These are phyloP conservation scores for Nothophoma quercina DNA, from an alignment of 2,329 filamentous ascomycete species.

Conservation along the genomic window DNA sequence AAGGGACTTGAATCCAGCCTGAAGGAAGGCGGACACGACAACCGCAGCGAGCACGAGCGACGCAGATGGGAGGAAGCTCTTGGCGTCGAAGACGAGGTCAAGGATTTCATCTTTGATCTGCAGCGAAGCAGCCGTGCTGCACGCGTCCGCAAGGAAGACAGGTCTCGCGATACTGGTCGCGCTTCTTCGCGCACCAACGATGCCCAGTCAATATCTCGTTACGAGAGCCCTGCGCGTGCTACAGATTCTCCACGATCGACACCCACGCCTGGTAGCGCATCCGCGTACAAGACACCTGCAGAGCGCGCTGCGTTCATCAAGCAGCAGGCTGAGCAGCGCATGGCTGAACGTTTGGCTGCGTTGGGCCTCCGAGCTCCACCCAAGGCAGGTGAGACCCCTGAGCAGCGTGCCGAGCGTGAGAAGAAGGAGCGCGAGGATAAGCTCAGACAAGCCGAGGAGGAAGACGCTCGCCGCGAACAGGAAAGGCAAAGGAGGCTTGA, in stretches of 20 bases:
- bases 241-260: slow-evolving; percentile 63
- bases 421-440: slow-evolving; percentile 86
- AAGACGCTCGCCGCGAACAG: slow-evolving; percentile 86
- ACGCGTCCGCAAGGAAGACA: slow-evolving; percentile 68
- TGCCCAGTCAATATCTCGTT: slow-evolving; percentile 47
- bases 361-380: slow-evolving; percentile 85
- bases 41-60: slow-evolving; percentile 85
- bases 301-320: slow-evolving; percentile 96
- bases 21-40: slow-evolving; percentile 79
- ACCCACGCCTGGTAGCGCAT: slow-evolving; percentile 64
- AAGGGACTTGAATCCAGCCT: slow-evolving; percentile 84
- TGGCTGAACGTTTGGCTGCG: slow-evolving; percentile 94
- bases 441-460: slow-evolving; percentile 87
- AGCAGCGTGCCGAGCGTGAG: slow-evolving; percentile 88
- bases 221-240: slow-evolving; percentile 59
- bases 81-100: slow-evolving; percentile 94
- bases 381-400: slow-evolving; percentile 80
- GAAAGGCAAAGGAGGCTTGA: slow-evolving; percentile 85
- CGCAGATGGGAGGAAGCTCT: slow-evolving; percentile 95
- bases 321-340: slow-evolving; percentile 94
- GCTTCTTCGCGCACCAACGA: slow-evolving; percentile 53
- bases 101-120: slow-evolving; percentile 97
- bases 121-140: slow-evolving; percentile 84
- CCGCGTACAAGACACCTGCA: slow-evolving; percentile 87
- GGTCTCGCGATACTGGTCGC: slow-evolving; percentile 44